A percentile compares a stretch with the other conserved stretches of the same genome.
phyloP scores from a whole-genome alignment of 495 filamentous ascomycete genomes.

The Penicillium alfredii region DNA sequence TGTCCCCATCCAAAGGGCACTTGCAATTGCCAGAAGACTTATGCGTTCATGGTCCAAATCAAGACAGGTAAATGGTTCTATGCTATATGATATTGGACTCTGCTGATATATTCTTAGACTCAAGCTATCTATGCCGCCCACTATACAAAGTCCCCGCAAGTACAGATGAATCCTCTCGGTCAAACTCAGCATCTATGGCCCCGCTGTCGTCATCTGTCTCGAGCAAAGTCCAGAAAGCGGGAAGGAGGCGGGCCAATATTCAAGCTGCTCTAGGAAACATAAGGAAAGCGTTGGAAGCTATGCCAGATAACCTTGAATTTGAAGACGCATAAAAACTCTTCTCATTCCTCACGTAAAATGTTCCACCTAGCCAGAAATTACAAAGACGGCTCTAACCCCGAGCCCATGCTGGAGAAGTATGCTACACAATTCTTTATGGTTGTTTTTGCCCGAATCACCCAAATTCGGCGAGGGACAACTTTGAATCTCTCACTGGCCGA shows the following conservation, averaged over 20 bases:
- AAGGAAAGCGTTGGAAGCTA: slow-evolving; percentile 21
- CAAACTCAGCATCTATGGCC: slow-evolving; percentile 7
- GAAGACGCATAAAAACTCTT: no score
- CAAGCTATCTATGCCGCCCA: slow-evolving; percentile 37
- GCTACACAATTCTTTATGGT: no score
- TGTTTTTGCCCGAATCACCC: no score
- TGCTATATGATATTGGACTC: background rate
- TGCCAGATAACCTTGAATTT: slow-evolving; percentile 18
- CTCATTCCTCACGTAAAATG: no score
- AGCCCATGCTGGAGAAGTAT: no score
- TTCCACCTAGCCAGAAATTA: no score
- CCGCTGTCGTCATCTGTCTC: slow-evolving; percentile 11
- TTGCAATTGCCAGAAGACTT: slow-evolving; percentile 50
- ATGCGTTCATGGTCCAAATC: slow-evolving; percentile 49
- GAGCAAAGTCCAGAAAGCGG: slow-evolving; percentile 24
- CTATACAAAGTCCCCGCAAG: slow-evolving; percentile 33
- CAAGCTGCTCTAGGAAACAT: slow-evolving; percentile 26
- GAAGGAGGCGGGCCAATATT: slow-evolving; percentile 22
- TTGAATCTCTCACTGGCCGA: no score
- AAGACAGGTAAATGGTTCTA: slow-evolving; percentile 32
- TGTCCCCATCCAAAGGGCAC: slow-evolving; percentile 67
- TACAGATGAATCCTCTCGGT: slow-evolving; percentile 13
- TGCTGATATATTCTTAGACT: slow-evolving; percentile 17
- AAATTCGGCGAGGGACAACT: no score
- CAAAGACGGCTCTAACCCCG: no score